phyloP scores from a whole-genome alignment of 768 basidiomycete genomes.

The Candolleomyces efflorescens region DNA sequence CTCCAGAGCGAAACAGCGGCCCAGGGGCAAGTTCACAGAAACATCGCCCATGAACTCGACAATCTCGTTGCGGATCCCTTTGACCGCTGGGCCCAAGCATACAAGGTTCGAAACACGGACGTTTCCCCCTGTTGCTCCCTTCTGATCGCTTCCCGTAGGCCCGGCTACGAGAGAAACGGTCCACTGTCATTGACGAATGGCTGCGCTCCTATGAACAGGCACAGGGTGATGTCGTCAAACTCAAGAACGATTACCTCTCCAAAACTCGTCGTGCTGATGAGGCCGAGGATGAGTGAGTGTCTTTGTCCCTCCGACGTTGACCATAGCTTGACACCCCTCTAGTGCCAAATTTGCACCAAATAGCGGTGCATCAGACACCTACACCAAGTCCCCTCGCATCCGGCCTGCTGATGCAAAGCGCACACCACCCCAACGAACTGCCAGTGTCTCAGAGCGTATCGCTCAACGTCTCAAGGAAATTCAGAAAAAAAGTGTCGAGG shows the following conservation, averaged over 20 bases:
- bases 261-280: constrained; percentile 88
- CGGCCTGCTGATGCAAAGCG: constrained; percentile 53
- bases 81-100: constrained; percentile 68
- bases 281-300: constrained; percentile 90
- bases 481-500: constrained; percentile 50
- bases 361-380: constrained; percentile 57
- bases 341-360: constrained; percentile 89
- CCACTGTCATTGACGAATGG: constrained; percentile 61
- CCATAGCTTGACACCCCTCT: constrained; percentile 10
- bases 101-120: constrained; percentile 47
- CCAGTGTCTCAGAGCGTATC: constrained; percentile 86
- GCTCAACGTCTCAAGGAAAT: constrained; percentile 78
- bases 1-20: constrained; percentile 66
- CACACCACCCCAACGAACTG: constrained; percentile 54
- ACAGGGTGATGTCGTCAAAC: constrained; percentile 60
- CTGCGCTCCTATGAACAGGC: constrained; percentile 67
- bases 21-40: constrained; percentile 73
- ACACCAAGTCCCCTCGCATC: constrained; percentile 74
- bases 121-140: constrained; percentile 9
- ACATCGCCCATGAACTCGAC: constrained; percentile 70
- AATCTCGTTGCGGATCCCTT: constrained; percentile 80
- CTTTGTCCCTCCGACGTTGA: constrained; percentile 10
- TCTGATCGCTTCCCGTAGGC: constrained; percentile 35
- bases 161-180: constrained; percentile 55
- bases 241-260: constrained; percentile 72